Conservation (phyloP, 2,329 filamentous ascomycete species). For the Ceratocystis ficicola region DNA sequence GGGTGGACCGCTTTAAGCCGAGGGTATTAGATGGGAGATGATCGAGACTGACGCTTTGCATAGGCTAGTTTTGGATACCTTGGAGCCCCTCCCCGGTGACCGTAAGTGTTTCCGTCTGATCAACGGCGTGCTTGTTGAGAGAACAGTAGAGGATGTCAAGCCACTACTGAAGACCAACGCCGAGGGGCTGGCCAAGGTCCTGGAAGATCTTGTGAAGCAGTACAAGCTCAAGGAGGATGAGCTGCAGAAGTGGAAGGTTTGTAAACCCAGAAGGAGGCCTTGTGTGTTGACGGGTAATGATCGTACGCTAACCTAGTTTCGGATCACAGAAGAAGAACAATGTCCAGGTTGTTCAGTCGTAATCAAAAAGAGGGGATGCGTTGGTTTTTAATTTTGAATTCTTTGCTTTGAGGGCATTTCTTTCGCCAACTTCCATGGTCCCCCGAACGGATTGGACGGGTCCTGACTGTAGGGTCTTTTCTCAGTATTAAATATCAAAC, state of each 20-base stretch:
- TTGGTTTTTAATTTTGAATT: neutral
- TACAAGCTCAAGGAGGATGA: conserved; percentile 92
- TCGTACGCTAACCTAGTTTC: conserved; percentile 10
- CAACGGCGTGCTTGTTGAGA: conserved; percentile 89
- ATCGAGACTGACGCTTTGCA: conserved; percentile 15
- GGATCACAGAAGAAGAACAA: conserved; percentile 70
- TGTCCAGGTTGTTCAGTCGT: conserved; percentile 72
- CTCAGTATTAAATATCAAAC: no score
- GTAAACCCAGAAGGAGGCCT: conserved; percentile 26
- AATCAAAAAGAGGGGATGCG: conserved; percentile 25
- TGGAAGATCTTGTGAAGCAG: conserved; percentile 90
- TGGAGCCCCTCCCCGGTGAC: conserved; percentile 67
- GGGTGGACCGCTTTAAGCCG: neutral
- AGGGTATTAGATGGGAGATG: neutral
- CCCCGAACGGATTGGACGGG: no score
- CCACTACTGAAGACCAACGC: conserved; percentile 87
- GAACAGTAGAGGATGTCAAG: conserved; percentile 84
- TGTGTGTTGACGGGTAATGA: neutral
- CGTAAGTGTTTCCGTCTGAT: conserved; percentile 99
- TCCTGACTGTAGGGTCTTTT: no score
- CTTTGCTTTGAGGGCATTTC: neutral
- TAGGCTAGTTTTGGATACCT: conserved; percentile 87
- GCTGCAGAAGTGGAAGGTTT: conserved; percentile 96
- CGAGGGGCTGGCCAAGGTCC: conserved; percentile 82
- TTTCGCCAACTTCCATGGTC: no score